phyloP scores from a whole-genome alignment of 1,284 basidiomycete species.

The Fomitopsis pinicola region DNA sequence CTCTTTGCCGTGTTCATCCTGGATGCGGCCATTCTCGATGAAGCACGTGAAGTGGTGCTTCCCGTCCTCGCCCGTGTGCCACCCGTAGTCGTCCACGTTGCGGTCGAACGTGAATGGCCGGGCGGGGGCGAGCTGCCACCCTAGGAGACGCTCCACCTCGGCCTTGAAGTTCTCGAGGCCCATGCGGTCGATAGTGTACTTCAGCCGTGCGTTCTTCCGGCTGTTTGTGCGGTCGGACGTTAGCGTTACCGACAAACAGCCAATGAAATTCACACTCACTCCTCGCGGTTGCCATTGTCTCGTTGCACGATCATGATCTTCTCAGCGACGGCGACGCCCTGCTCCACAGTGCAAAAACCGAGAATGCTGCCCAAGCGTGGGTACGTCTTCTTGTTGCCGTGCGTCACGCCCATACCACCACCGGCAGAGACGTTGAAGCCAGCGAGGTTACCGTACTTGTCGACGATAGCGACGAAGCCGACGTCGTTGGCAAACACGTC shows the following conservation, averaged over 20 bases:
- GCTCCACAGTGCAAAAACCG: slow-evolving; percentile 90
- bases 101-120: slow-evolving; percentile 81
- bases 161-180: slow-evolving; percentile 82
- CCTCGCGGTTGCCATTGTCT: slow-evolving; percentile 92
- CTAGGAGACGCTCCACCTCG: slow-evolving; percentile 89
- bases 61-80: slow-evolving; percentile 86
- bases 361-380: slow-evolving; percentile 86
- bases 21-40: slow-evolving; percentile 96
- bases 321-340: slow-evolving; percentile 87
- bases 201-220: slow-evolving; percentile 80
- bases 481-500: slow-evolving; percentile 96
- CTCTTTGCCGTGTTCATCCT: slow-evolving; percentile 85
- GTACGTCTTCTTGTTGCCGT: slow-evolving; percentile 99
- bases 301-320: slow-evolving; percentile 92
- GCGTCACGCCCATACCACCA: slow-evolving; percentile 99
- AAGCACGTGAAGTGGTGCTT: slow-evolving; percentile 92
- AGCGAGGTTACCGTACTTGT: slow-evolving; percentile 64
- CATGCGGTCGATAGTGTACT: slow-evolving; percentile 97
- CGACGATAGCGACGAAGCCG: slow-evolving; percentile 91
- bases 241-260: slow-evolving; percentile 3
- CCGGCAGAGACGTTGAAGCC: slow-evolving; percentile 92
- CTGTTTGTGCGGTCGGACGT: slow-evolving; percentile 1
- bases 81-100: slow-evolving; percentile 95
- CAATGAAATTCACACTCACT: slow-evolving; percentile 46
- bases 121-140: slow-evolving; percentile 72